Evolutionary conservation across 2,329 filamentous ascomycete genomes (phyloP).

Genomic region (Incumbomyces delicatus): DNA sequence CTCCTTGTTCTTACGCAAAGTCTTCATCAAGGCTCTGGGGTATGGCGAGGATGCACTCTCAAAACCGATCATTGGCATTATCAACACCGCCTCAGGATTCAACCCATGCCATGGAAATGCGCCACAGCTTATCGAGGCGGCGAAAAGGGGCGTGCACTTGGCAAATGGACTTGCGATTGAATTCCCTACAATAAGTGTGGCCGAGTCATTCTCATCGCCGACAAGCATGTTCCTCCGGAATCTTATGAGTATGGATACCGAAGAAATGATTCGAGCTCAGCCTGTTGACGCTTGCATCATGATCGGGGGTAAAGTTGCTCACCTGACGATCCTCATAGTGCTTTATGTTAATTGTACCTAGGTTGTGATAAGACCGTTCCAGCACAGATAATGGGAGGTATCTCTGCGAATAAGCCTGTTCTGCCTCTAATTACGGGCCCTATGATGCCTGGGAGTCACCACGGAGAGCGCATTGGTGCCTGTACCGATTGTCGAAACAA

Average conservation of each 20-base stretch:
- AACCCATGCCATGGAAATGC: conserved; percentile 67
- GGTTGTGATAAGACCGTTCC: conserved; percentile 65
- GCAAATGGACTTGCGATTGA: conserved; percentile 59
- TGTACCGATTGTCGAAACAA: conserved; percentile 68
- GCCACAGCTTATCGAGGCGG: conserved; percentile 61
- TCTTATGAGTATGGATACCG: conserved; percentile 70
- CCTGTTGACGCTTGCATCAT: conserved; percentile 59
- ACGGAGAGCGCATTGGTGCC: conserved; percentile 56
- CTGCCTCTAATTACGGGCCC: conserved; percentile 61
- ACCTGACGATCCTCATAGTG: too few species aligned
- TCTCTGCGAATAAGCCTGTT: conserved; percentile 64
- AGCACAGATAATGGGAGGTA: conserved; percentile 65
- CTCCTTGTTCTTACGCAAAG: conserved; percentile 63
- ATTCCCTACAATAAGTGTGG: conserved; percentile 63
- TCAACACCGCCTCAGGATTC: conserved; percentile 63
- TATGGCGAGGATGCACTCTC: conserved; percentile 63
- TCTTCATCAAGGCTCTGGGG: conserved; percentile 67
- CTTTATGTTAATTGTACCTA: too few species aligned
- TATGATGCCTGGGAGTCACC: conserved; percentile 60
- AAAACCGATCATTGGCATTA: conserved; percentile 62
- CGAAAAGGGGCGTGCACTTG: conserved; percentile 58
- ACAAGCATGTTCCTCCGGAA: conserved; percentile 69
- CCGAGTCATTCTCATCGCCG: conserved; percentile 59
- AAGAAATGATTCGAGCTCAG: conserved; percentile 66
- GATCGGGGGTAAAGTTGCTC: conserved; percentile 42